Base-by-base conservation (phyloP, 805 yeast genomes). In the Yamadazyma sp. region DNA sequence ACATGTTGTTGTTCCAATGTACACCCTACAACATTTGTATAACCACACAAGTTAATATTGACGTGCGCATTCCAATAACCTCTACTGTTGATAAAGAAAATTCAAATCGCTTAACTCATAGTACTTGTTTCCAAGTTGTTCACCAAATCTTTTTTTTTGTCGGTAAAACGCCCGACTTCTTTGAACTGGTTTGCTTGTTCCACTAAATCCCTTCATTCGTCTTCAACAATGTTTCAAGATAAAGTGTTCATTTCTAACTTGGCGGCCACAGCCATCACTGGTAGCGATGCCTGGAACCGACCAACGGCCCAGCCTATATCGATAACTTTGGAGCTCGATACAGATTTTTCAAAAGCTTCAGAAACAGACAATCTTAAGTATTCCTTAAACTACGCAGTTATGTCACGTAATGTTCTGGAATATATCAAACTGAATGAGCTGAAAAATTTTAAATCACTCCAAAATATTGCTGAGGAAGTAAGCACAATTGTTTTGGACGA, bases 331-430 rank as follows among this genome's bases (percentile, higher is more conserved):
- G 67, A 71, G 29, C 71, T 86, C 44, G 64, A 64, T 22, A 84
- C 95, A 0, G 78, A 80, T 50, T 83, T 90, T 51, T 67, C 74
- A 16, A 66, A 74, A 38, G 90, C 96, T n/a, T 79, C 91, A n/a
- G 60, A 63, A 9, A 77, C 81, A 0, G 98, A 91, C 60, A 91
- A 90, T 53, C 70, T 91, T 49, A 75, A 78, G 42, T 78, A 84
- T 52, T 84, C 96, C 4, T 74, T 91, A 46, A 91, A 91, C 60
- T 91, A 91, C 59, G 97, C 96, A 2, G 89, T 80, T 4, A 73
- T 91, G 4, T 78, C 91, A 3, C 69, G 87, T 35, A 76, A 77
- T 27, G 63, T 91, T n/a, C 57, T 75, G 26, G 66, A 70, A 4
- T 74, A 62, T 46, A 75, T 84, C 45, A 74, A 68, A 27, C 36